Evolutionary conservation across 371 early-diverging fungal species (phyloP), one percentile per base, ranked within the genome.

Genomic region (Apophysomyces elegans): DNA sequence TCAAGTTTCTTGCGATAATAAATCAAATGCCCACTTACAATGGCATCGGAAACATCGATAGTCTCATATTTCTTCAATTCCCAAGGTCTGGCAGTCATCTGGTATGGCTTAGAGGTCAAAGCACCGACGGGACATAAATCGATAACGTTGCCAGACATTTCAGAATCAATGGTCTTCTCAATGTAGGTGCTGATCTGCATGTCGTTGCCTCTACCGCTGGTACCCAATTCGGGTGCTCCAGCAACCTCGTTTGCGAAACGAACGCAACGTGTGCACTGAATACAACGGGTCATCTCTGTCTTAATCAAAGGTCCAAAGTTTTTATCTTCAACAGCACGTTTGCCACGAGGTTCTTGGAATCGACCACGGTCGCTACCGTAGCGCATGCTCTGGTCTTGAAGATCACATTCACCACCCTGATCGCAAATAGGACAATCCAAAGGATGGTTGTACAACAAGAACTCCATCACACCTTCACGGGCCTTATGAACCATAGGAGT

Each of bases 51-150:
- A 14, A 97, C 96, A 81, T 98, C 99, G 64, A 98, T 89, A 56
- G 95, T 90, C 78, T 98, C 98, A 32, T 95, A 96, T 76, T 91
- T 92, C 86, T 93, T 93, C 69, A 98, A 87, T 77, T 98, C 99
- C 99, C 99, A 98, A 59, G 99, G 96, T 69, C 99, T 88, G 56
- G 96, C 84, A 61, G 85, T 89, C 85, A 98, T 96, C 50, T 92
- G 92, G 78, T 97, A 97, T 9, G 99, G 99, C 84, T 97, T 97
- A 62, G 96, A 90, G 35, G 97, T 97, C 73, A 98, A 85, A 12
- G 99, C 99, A 66, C 99, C 99, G 50, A 98, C 99, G 41, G 99
- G 99, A 79, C 99, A 98, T 45, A 98, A 87, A 75, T 98, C 99
- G 73, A 97, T 93, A 67, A 98, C 87, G 78, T 98, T 98, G 68